Evolutionary conservation across 2,329 filamentous ascomycete species (phyloP).

Genomic region (Aspergillus fructus): DNA sequence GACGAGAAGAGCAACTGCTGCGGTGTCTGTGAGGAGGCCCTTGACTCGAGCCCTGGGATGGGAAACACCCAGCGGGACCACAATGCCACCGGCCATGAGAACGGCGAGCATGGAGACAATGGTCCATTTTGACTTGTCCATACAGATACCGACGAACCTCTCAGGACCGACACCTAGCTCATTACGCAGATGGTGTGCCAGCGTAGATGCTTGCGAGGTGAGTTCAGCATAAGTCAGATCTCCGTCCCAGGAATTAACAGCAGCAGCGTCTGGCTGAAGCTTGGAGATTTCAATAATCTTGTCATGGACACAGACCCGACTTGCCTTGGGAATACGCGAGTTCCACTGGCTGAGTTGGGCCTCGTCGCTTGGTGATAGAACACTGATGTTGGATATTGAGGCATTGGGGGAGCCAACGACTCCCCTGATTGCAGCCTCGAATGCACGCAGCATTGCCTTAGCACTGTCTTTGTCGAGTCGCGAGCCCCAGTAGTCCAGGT

Average conservation of each 20-base stretch:
- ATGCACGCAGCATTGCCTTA: neutral
- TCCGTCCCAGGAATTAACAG: slow-evolving; percentile 4
- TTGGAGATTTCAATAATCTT: neutral
- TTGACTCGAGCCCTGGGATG: neutral
- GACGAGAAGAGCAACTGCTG: neutral
- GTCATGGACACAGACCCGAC: neutral
- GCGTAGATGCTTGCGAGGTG: neutral
- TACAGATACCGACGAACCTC: slow-evolving; percentile 6
- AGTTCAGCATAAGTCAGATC: slow-evolving; percentile 1
- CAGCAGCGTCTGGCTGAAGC: neutral
- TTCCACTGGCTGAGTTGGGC: neutral
- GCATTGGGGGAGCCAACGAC: neutral
- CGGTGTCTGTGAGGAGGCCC: slow-evolving; percentile 20
- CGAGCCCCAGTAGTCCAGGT: neutral
- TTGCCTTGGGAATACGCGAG: neutral
- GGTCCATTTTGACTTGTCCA: slow-evolving; percentile 15
- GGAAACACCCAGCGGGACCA: slow-evolving; percentile 11
- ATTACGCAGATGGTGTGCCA: neutral
- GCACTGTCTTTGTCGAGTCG: neutral
- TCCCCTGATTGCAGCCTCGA: neutral
- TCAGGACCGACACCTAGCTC: slow-evolving; percentile 6
- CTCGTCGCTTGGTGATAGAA: neutral
- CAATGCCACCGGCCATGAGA: slow-evolving; percentile 13
- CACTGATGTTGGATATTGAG: neutral
- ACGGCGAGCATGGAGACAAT: slow-evolving; percentile 13